phyloP scores from a whole-genome alignment of 805 yeast species.

The Kluyveromyces aestuarii region DNA sequence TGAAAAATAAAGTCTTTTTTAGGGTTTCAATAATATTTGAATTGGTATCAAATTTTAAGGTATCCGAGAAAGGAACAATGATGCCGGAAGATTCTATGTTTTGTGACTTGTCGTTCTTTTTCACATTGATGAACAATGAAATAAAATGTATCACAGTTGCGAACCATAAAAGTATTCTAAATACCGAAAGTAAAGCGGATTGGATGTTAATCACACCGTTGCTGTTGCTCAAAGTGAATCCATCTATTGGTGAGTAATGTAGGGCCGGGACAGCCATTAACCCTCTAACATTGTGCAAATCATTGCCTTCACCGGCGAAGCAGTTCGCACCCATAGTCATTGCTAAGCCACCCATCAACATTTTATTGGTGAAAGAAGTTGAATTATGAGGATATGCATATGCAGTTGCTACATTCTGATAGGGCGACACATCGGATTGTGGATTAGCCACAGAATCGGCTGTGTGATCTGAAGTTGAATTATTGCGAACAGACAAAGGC shows the following conservation, averaged over 20 bases:
- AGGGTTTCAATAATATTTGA: slow-evolving; percentile 10
- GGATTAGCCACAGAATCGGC: slow-evolving; percentile 1
- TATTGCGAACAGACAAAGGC: slow-evolving; percentile 9
- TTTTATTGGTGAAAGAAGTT: slow-evolving; percentile 33
- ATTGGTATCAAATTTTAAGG: slow-evolving; percentile 9
- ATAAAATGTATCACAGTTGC: slow-evolving; percentile 21
- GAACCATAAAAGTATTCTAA: slow-evolving; percentile 20
- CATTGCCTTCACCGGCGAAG: slow-evolving; percentile 38
- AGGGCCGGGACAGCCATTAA: slow-evolving; percentile 40
- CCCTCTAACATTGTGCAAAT: slow-evolving; percentile 33
- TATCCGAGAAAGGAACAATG: slow-evolving; percentile 9
- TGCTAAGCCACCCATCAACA: slow-evolving; percentile 56
- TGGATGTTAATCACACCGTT: slow-evolving; percentile 21
- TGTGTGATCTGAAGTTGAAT: slow-evolving; percentile 14
- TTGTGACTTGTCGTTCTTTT: slow-evolving; percentile 1
- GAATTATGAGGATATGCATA: slow-evolving; percentile 3
- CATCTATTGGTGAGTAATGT: slow-evolving; percentile 18
- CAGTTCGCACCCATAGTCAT: slow-evolving; percentile 55
- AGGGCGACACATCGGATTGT: slow-evolving; percentile 3
- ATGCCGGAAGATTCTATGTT: not conserved
- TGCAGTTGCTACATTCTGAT: slow-evolving; percentile 3
- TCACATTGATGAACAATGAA: slow-evolving; percentile 9
- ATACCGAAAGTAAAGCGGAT: slow-evolving; percentile 20
- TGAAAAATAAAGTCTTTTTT: slow-evolving; percentile 12
- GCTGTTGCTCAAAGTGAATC: slow-evolving; percentile 14